Evolutionary conservation across 2,329 filamentous ascomycete species (phyloP), one percentile per base, ranked within the genome.

Genomic region (Pseudogymnoascus sp.): DNA sequence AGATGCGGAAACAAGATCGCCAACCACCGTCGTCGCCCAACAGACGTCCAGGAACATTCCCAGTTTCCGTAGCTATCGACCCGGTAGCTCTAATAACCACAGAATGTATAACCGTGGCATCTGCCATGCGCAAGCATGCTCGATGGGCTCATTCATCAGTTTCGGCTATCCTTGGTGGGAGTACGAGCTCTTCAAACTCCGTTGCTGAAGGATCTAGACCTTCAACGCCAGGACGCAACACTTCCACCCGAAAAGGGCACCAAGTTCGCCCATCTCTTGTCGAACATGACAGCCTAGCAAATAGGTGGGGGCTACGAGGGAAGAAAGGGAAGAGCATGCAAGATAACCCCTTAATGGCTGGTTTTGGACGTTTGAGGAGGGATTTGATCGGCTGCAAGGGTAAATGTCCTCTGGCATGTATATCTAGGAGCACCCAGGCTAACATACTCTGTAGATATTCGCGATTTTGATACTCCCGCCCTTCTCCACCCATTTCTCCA

Each of bases 101-200:
- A 76, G 94, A 99, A 86, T 99, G 94, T 76, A 97, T 97, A 73
- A 93, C 92, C 51, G 93, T 99, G 77, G 97, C 94, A 12, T 97
- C 93, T 65, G 92, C 92, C 65, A 97, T 99, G 84, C 92, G 96
- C 72, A 99, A 99, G 78, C 89, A 97, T 83, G 90, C 92, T 66
- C 89, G 94, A 67, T 97, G 93, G 81, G 91, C 92, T 58, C 92
- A 97, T 74, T 96, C 92, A 10, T 97, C 92, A 4, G 94, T 99
- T 48, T 92, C 94, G 38, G 93, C 93, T 61, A 99, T 99, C 65
- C 81, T 99, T 33, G 94, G 94, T 59, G 91, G 91, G 66, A 81
- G 80, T 65, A 73, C 73, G 59, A 73, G 72, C 36, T 79, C 81
- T 61, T 78, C 80, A 21, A 86, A 83, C 64, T 76, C 82, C 5